Evolutionary conservation across 176 grass and related monocot species (phyloP).

Genomic region (Phoenix dactylifera): DNA sequence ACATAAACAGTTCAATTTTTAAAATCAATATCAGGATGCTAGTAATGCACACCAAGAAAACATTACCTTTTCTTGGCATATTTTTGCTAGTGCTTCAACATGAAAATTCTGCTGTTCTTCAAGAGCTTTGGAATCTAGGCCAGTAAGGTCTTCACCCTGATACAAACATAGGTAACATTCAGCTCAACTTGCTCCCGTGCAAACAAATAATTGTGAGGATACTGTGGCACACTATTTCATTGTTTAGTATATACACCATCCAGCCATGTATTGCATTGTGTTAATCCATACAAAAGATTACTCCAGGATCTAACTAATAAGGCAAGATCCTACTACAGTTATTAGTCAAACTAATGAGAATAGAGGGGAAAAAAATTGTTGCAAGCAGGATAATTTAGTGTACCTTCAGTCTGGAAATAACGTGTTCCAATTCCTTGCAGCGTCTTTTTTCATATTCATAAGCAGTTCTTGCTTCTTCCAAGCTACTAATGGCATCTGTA

Average conservation of each 20-base stretch:
- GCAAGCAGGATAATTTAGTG: neutral
- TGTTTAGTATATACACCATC: neutral
- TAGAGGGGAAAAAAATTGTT: neutral
- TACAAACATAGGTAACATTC: neutral
- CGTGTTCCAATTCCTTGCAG: slow-evolving; percentile 62
- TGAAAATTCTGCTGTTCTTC: slow-evolving; percentile 88
- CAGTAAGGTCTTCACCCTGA: slow-evolving; percentile 74
- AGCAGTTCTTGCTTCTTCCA: slow-evolving; percentile 63
- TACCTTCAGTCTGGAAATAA: slow-evolving; percentile 82
- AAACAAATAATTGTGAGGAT: neutral
- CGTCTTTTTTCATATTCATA: slow-evolving; percentile 56
- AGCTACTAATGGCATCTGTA: slow-evolving; percentile 36
- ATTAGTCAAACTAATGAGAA: neutral
- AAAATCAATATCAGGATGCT: neutral
- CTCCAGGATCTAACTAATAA: too few relatives aligned
- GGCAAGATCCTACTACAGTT: too few relatives aligned
- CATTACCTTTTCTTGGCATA: slow-evolving; percentile 86
- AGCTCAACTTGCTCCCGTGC: too few relatives aligned
- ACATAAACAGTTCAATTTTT: neutral
- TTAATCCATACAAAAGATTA: too few relatives aligned
- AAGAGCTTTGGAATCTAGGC: slow-evolving; percentile 59
- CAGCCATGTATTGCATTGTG: too few relatives aligned
- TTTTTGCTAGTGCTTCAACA: slow-evolving; percentile 81
- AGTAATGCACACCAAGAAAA: too few relatives aligned
- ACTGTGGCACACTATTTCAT: slow-evolving; percentile 2